A percentile compares a stretch with the other conserved stretches of the same genome.
phyloP scores from a whole-genome alignment of 106 monocot species.

The Dendrobium catenatum region DNA sequence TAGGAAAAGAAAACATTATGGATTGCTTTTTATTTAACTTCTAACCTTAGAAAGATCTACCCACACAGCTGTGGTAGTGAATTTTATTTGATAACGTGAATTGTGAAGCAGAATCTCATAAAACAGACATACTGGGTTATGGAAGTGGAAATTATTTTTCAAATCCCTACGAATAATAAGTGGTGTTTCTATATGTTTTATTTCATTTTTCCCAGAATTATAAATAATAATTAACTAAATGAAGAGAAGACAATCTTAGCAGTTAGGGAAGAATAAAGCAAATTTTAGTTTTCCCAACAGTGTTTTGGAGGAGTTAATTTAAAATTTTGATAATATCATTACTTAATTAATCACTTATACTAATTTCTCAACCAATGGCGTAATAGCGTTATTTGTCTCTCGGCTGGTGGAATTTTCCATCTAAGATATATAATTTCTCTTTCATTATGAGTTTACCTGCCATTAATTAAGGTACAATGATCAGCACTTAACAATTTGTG shows the following conservation, averaged over 20 bases:
- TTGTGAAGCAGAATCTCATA: not conserved
- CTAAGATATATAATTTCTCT: not conserved
- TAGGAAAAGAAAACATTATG: not conserved
- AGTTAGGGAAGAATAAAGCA: not conserved
- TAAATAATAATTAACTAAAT: not conserved
- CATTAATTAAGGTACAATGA: not conserved
- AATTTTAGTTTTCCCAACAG: not conserved
- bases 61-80: not conserved
- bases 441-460: not conserved
- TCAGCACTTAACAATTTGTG: not conserved
- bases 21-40: not conserved
- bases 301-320: not conserved
- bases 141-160: not conserved
- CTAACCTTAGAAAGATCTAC: not conserved
- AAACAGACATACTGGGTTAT: not conserved
- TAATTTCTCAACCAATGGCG: not conserved
- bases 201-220: not conserved
- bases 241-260: not conserved
- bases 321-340: not conserved
- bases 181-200: not conserved
- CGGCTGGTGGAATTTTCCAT: not conserved
- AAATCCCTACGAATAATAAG: not conserved
- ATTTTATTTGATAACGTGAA: not conserved
- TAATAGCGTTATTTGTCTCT: not conserved
- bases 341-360: not conserved